Percentiles rank a stretch among this genome's conserved stretches.
Evolutionary conservation across 306 rosid species (phyloP).

Genomic region (Acacia crassicarpa): DNA sequence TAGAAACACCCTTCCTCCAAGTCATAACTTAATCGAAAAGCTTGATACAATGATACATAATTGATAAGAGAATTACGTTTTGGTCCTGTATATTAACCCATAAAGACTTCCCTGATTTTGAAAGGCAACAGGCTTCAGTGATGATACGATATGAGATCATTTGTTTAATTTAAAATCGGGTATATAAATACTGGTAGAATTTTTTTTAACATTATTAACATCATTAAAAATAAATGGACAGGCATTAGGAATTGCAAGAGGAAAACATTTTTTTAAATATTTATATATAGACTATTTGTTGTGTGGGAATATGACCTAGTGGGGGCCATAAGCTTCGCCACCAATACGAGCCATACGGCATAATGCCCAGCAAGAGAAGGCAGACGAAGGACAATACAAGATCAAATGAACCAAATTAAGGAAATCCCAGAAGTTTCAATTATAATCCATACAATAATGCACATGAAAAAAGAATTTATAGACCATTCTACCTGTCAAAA

Average conservation of each 20-base stretch:
- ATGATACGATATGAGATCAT: too few relatives aligned
- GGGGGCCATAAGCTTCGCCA: not conserved
- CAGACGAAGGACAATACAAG: not conserved
- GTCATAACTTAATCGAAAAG: too few relatives aligned
- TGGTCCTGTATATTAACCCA: not conserved
- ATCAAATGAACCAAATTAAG: not conserved
- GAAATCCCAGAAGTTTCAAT: not conserved
- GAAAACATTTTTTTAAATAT: not conserved
- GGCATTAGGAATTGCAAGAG: not conserved
- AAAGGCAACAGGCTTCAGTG: too few relatives aligned
- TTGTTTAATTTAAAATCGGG: not conserved
- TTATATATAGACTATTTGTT: not conserved
- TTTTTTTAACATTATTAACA: not conserved
- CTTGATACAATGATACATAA: too few relatives aligned
- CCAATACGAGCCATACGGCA: not conserved
- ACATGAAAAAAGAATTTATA: not conserved
- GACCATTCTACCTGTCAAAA: constrained; percentile 10
- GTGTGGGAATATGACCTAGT: not conserved
- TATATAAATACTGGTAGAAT: not conserved
- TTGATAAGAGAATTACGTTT: too few relatives aligned
- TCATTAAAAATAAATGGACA: not conserved
- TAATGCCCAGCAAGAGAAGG: not conserved
- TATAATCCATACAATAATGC: not conserved
- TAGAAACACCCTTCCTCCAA: too few relatives aligned
- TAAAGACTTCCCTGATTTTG: too few relatives aligned